These are phyloP conservation scores for Lentinula sp. DNA, from an alignment of 768 basidiomycete species.

Conservation along the genomic window DNA sequence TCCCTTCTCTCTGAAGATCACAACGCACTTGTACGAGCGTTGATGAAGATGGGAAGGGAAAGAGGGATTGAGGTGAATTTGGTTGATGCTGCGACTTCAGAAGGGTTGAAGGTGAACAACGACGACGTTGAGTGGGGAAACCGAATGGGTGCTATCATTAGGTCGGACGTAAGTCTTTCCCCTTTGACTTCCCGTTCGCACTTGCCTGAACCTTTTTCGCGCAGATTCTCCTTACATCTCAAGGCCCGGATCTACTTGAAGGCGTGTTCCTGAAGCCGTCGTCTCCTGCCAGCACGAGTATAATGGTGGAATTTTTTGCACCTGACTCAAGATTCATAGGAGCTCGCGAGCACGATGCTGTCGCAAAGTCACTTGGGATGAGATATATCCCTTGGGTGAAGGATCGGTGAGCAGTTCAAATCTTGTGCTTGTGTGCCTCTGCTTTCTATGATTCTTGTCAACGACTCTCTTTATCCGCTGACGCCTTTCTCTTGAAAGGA, in stretches of 20 bases:
- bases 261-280: conserved; percentile 63
- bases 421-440: neutral
- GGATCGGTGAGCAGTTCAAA: conserved; percentile 11
- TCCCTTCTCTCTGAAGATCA: conserved; percentile 55
- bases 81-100: conserved; percentile 29
- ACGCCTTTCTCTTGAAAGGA: conserved; percentile 19
- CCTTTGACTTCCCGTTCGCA: conserved; percentile 5
- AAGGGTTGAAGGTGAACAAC: conserved; percentile 9
- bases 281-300: conserved; percentile 45
- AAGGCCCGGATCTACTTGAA: conserved; percentile 60
- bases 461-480: neutral
- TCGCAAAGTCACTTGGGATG: conserved; percentile 46
- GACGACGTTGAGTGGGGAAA: conserved; percentile 45
- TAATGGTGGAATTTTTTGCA: neutral
- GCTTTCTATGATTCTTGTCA: neutral
- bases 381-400: conserved; percentile 57
- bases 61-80: conserved; percentile 52
- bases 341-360: conserved; percentile 53
- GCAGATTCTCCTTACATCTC: conserved; percentile 56
- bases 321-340: conserved; percentile 50
- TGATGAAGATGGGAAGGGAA: conserved; percentile 44
- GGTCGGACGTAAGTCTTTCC: conserved; percentile 53
- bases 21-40: conserved; percentile 48
- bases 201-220: too few relatives aligned
- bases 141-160: conserved; percentile 57